Conservation (phyloP, 202 grass and related monocot species). For the Panicum virgatum region DNA sequence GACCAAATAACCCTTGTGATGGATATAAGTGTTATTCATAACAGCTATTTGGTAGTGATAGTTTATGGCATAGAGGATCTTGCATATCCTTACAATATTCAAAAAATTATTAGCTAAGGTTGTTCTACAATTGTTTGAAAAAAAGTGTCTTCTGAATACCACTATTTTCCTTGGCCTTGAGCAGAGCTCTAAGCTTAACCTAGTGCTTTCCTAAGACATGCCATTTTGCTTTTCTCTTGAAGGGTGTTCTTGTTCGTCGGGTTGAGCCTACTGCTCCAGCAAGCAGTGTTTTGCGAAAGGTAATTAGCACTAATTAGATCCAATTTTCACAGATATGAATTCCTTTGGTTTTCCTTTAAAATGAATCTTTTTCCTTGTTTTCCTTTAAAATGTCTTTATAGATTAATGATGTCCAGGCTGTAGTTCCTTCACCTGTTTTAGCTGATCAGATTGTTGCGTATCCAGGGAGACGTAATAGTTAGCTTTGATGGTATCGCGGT, state of each 20-base stretch:
- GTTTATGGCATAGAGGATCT: background rate
- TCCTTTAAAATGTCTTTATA: constrained; percentile 31
- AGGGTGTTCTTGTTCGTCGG: constrained; percentile 91
- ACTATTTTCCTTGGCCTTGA: constrained; percentile 5
- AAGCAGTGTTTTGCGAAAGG: constrained; percentile 75
- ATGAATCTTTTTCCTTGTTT: constrained; percentile 36
- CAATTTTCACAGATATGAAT: constrained; percentile 27
- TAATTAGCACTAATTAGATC: constrained; percentile 39
- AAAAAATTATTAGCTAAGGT: constrained; percentile 16
- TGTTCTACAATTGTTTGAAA: constrained; percentile 3
- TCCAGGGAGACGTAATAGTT: constrained; percentile 94
- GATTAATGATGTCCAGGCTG: constrained; percentile 14
- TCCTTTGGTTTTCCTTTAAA: constrained; percentile 25
- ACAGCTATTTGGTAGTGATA: background rate
- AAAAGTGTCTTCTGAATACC: constrained; percentile 1
- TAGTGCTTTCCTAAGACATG: constrained; percentile 1
- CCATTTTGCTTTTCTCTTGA: constrained; percentile 44
- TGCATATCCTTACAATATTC: constrained; percentile 10
- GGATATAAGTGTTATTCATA: background rate
- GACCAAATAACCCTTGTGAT: background rate
- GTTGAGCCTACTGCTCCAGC: constrained; percentile 94
- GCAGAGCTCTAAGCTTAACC: background rate
- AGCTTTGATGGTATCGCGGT: constrained; percentile 86
- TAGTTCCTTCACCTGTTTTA: constrained; percentile 24
- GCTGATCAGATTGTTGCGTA: constrained; percentile 36